A percentile compares a stretch with the other conserved stretches of the same genome.
Conservation (phyloP, 306 rosid species). For the Vigna trinervia region DNA sequence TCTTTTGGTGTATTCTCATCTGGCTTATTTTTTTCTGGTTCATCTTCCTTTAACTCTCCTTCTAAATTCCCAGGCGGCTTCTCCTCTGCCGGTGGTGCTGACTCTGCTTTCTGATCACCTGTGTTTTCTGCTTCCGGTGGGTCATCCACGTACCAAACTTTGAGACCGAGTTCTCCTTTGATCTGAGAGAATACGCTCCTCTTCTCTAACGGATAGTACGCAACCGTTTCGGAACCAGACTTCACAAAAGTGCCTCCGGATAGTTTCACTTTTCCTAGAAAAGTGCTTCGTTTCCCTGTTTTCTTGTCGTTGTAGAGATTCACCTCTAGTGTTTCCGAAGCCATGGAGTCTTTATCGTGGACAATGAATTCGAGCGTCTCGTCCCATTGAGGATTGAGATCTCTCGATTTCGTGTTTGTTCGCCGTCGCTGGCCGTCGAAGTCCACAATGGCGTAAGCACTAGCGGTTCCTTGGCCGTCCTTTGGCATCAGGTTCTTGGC, state of each 20-base stretch:
- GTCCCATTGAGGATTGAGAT: constrained; percentile 91
- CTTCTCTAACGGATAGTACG: constrained; percentile 84
- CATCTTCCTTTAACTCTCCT: constrained; percentile 44
- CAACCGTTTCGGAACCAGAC: constrained; percentile 55
- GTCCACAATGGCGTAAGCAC: constrained; percentile 89
- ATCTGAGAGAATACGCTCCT: constrained; percentile 90
- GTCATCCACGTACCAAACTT: constrained; percentile 66
- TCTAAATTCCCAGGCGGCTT: constrained; percentile 44
- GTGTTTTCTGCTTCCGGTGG: constrained; percentile 47
- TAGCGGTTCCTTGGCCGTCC: constrained; percentile 96
- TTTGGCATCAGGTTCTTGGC: constrained; percentile 95
- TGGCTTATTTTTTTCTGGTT: constrained; percentile 46
- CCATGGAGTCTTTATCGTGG: constrained; percentile 64
- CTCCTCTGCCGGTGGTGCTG: constrained; percentile 39
- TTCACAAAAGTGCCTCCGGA: constrained; percentile 60
- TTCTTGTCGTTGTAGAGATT: constrained; percentile 85
- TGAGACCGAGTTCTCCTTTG: constrained; percentile 81
- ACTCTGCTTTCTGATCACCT: constrained; percentile 42
- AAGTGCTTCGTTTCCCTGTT: constrained; percentile 70
- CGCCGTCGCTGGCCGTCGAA: constrained; percentile 86
- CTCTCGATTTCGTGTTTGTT: constrained; percentile 76
- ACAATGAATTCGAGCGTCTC: constrained; percentile 80
- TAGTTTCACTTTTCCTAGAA: constrained; percentile 83
- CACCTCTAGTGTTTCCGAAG: constrained; percentile 62
- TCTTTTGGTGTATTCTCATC: constrained; percentile 40